Evolutionary conservation across 345 rosid genomes (phyloP), one percentile per base, ranked within the genome.

Genomic region (Nephelium lappaceum): DNA sequence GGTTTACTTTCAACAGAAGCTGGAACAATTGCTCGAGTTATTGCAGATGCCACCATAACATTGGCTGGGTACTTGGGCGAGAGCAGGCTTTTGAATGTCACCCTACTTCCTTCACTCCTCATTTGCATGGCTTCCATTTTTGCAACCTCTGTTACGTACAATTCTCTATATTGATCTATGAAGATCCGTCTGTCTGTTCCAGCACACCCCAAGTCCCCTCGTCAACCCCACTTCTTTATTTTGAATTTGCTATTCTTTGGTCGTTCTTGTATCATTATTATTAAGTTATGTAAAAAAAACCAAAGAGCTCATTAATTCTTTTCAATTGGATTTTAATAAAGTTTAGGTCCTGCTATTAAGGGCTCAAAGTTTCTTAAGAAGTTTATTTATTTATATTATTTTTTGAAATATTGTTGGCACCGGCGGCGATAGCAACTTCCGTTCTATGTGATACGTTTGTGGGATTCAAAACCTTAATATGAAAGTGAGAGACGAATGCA

Each of bases 1-100:
- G 99, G 99, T 21, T 80, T 97, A 53, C 89, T 97, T 1, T 97
- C 98, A 0, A 97, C 98, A 5, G 98, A 97, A 87, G 98, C 99
- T 1, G 98, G 99, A 49, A 97, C 98, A 0, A 82, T 94, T 58
- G 99, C 99, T 67, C 87, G 99, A n/a, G 98, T 94, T 8, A 89
- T 97, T 42, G 98, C 99, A 4, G 98, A 97, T 78, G 97, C 53
- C 47, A 97, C 98, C 15, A 97, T 97, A 60, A 97, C 99, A 1
- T 57, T 97, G 80, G 98, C 95, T 18, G 99, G 99, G 12, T 94
- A 82, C 85, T 78, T 97, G 78, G 98, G 98, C 3, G 76, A 86
- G 82, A 86, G 83, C 19, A 83, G 23, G 82, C 95, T 97, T 27
- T 77, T 97, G 90, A 97, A 97, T 79, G 84, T 81, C 63, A 94